Base-by-base conservation (phyloP, 345 rosid genomes). In the Acer yangbiense region DNA sequence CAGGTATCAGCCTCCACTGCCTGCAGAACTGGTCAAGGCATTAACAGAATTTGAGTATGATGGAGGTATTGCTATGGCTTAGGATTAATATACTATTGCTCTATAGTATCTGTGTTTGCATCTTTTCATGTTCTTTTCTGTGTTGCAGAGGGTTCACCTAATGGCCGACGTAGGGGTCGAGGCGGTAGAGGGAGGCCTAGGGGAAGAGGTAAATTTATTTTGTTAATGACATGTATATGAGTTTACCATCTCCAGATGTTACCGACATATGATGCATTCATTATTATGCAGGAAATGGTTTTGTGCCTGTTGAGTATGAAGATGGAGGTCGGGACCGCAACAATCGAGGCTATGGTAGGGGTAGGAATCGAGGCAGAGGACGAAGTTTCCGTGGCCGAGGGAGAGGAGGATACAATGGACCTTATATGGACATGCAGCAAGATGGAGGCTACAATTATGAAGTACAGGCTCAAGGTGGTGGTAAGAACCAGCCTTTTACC, bases 281-380 rank as follows among this genome's bases (percentile, higher is more conserved):
- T 77, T 72, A 17, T 75, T 69, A 52, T 81, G 32, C 85, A 92
- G 99, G 94, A 72, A 90, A 94, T 87, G 92, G 94, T 29, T 91
- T 74, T 78, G 86, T 85, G 79, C 60, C 86, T 67, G 88, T 65
- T 58, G 98, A 92, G 68, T 87, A 88, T 78, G 97, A 91, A 65
- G 95, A 96, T 81, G 98, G 95, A 65, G 95, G 87, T 65, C 85
- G 82, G 85, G 97, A 96, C 68, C 91, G 77, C 71, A 86, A 87
- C 73, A 87, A 90, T 75, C 87, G 86, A 81, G 93, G 89, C 57
- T 87, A 86, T 80, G 72, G 85, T 72, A 86, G 97, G 78, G 98
- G 95, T 60, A 89, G 99, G 81, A 93, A 97, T 61, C 88, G 97
- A 54, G 98, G 98, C 23, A 91, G 98, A 86, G 97, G 94, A 46